Evolutionary conservation across 768 basidiomycete species (phyloP).

Genomic region (Podaxis sp.): DNA sequence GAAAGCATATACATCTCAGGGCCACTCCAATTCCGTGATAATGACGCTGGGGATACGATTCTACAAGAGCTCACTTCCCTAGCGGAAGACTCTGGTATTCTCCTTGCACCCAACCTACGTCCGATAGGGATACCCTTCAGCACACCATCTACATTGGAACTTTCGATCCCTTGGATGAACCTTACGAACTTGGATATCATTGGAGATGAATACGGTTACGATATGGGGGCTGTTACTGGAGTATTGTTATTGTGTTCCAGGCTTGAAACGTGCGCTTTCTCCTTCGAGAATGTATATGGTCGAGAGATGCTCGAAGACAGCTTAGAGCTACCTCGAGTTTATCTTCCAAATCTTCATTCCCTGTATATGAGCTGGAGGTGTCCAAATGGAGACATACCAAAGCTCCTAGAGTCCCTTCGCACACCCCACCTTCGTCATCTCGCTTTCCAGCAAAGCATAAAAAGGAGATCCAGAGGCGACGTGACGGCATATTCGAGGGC

Average conservation of each 20-base stretch:
- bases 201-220: background rate
- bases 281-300: too few species aligned
- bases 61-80: background rate
- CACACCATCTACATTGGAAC: background rate
- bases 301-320: too few species aligned
- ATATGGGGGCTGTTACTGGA: background rate
- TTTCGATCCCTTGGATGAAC: background rate
- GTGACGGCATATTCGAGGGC: too few species aligned
- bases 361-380: background rate
- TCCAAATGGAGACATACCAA: too few species aligned
- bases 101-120: background rate
- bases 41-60: background rate
- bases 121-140: background rate
- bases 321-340: background rate
- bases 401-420: background rate
- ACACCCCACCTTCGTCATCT: slow-evolving; percentile 4
- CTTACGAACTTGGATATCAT: background rate
- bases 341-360: background rate
- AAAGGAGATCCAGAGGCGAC: too few species aligned
- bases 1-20: background rate
- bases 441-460: background rate
- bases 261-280: too few species aligned
- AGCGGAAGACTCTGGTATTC: background rate
- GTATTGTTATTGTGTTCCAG: background rate
- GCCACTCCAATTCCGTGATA: background rate